These are phyloP conservation scores for Cryptococcus deneoformans DNA, from an alignment of 1,284 basidiomycete species.

Conservation along the genomic window DNA sequence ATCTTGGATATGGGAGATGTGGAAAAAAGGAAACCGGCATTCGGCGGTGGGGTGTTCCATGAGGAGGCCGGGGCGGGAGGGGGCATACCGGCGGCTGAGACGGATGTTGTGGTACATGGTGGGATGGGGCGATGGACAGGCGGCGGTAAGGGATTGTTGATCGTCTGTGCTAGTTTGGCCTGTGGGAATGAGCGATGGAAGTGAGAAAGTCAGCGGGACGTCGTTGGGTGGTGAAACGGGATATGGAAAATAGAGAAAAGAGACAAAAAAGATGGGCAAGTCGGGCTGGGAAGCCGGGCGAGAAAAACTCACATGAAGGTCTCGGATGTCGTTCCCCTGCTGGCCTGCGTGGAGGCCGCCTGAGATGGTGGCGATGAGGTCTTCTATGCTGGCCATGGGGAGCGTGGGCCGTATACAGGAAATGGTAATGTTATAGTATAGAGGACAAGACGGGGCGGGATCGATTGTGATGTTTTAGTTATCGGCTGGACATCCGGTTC, in stretches of 20 bases:
- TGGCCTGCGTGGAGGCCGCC: conserved; percentile 41
- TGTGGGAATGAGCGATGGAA: conserved; percentile 3
- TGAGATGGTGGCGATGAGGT: conserved; percentile 44
- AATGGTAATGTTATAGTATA: no score
- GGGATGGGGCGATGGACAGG: conserved; percentile 33
- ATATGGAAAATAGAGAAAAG: background rate
- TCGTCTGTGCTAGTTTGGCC: conserved; percentile 33
- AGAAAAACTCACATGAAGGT: conserved; percentile 38
- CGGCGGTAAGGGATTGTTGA: conserved; percentile 22
- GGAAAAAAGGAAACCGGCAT: conserved; percentile 5
- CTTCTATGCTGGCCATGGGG: conserved; percentile 44
- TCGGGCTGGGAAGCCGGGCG: background rate
- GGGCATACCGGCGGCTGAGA: conserved; percentile 19
- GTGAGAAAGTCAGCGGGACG: no score
- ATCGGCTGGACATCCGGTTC: no score
- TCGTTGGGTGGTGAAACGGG: background rate
- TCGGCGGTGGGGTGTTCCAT: conserved; percentile 39
- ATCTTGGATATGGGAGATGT: background rate
- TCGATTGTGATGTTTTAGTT: no score
- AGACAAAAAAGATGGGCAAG: background rate
- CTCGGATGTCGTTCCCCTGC: conserved; percentile 40
- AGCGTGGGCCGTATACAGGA: background rate
- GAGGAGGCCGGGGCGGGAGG: conserved; percentile 44
- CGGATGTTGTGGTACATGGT: conserved; percentile 14
- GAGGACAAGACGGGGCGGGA: no score